Base-by-base conservation (phyloP, 2,329 filamentous ascomycete species). In the Xenoacremonium recifei region DNA sequence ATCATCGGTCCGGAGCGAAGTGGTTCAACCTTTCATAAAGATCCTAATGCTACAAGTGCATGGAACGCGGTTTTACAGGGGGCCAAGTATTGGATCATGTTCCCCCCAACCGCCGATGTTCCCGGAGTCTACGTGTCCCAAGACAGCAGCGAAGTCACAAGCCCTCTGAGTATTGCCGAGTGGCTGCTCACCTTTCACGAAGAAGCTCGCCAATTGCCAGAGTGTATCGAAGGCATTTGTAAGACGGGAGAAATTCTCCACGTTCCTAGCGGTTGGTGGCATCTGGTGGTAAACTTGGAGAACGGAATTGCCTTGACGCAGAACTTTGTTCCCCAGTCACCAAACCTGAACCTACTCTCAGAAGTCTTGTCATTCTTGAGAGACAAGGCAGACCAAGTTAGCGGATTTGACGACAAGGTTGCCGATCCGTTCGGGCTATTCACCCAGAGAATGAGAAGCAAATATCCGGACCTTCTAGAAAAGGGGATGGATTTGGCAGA, bases 41-140 rank as follows among this genome's bases (percentile, higher is more conserved):
- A 85, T 47, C 81, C 82, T 17, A 85, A 85, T 53, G 84, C 68
- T 15, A 85, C 81, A 15, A 85, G 83, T 55, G 92, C 93, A 0
- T 97, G 92, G 93, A 97, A 97, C 62, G 92, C 91, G 1, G 89
- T 96, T 12, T 73, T 97, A 20, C 82, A 85, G 45, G 93, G 92
- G 5, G 81, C 85, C 23, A 97, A 97, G 62, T 97, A 97, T 72
- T 97, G 93, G 92, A 92, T 97, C 64, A 95, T 97, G 89, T 97
- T 97, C 60, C 90, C 89, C 0, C 85, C 87, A 0, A 81, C 81
- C 0, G 79, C 82, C 1, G 75, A 83, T 4, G 90, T 93, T 6
- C 92, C 92, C 0, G 92, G 92, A 4, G 91, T 97, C 27, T 95
- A 86, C 55, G 88, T 96, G 31, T 95, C 88, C 4, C 76, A 83